Conservation (phyloP, 148 eudicot genomes). For the Salicornia ramosissima region DNA sequence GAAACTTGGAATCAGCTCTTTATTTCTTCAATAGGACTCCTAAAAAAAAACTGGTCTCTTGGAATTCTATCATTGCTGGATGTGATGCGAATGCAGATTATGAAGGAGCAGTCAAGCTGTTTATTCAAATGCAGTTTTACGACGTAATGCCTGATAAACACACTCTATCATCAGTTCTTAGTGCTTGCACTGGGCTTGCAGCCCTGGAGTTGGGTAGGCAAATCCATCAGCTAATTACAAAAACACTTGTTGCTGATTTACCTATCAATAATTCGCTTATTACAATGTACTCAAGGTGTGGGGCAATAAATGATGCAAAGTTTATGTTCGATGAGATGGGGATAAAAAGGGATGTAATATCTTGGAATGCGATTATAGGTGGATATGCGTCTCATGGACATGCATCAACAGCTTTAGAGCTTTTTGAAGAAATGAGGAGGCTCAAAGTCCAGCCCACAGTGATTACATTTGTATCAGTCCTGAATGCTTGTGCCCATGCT, state of each 20-base stretch:
- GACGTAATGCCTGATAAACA: conserved; percentile 46
- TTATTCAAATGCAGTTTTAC: conserved; percentile 37
- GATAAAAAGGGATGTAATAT: conserved; percentile 34
- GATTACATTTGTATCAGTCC: conserved; percentile 50
- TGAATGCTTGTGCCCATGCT: conserved; percentile 51
- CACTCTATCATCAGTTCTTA: conserved; percentile 47
- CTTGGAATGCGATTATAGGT: conserved; percentile 60
- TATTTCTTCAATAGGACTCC: conserved; percentile 37
- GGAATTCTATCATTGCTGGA: conserved; percentile 50
- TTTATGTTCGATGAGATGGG: conserved; percentile 43
- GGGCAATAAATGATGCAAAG: conserved; percentile 40
- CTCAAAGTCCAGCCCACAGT: conserved; percentile 34
- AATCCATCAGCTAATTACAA: conserved; percentile 41
- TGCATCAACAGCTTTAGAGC: conserved; percentile 38
- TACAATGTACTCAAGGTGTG: conserved; percentile 60
- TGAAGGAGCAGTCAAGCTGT: conserved; percentile 40
- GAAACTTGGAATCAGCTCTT: conserved; percentile 38
- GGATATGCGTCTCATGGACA: conserved; percentile 56
- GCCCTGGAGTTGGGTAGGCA: conserved; percentile 42
- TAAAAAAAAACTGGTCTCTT: conserved; percentile 39
- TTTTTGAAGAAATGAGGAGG: conserved; percentile 43
- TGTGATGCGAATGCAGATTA: conserved; percentile 41
- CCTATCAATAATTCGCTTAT: conserved; percentile 50
- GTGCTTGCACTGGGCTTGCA: conserved; percentile 36
- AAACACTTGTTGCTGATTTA: conserved; percentile 35